Base-by-base conservation (phyloP, 1,139 yeast genomes). In the Yamadazyma trypodendri region DNA sequence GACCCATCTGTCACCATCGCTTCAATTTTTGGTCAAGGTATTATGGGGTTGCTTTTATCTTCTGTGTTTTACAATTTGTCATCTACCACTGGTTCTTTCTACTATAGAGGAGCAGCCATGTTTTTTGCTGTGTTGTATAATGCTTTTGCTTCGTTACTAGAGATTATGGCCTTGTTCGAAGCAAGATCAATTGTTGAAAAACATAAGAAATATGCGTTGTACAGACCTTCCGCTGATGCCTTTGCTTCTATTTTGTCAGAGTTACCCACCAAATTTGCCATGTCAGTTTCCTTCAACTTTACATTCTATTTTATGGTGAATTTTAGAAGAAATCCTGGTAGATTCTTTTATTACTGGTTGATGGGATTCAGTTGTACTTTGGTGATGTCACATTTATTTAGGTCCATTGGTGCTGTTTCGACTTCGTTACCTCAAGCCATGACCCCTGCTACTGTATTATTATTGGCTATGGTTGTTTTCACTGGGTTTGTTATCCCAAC, bases 101-200 rank as follows among this genome's bases (percentile, higher is more conserved):
- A 75, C 55, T 72, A 66, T 46, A 73, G 95, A 52, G 79, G 84
- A 47, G 83, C 90, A 17, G 73, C 84, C 18, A 61, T 87, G 66
- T 87, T 85, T 65, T 84, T 84, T 56, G 85, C 94, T 34, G 75
- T 84, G 36, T 68, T 86, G 52, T 84, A 82, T 62, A 84, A 85
- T 57, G 87, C 90, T 13, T 81, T 86, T 60, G 68, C 85, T 15
- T 83, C 89, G 14, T 64, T 84, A 49, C 68, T 85, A 56, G 95
- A 86, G 60, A 79, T 86, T 47, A 75, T 83, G 63, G 63, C 85
- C 6, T 61, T 84, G 38, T 74, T 65, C 46, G 89, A 82, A 52
- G 81, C 87, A n/a, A 77, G 95, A 53, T 81, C 85, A 2, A 77
- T 86, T 46, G 84, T 84, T 21, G 90, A 84, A 58, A 87, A 87